Evolutionary conservation across 345 rosid species (phyloP), one percentile per base, ranked within the genome.

Genomic region (Microcos paniculata): DNA sequence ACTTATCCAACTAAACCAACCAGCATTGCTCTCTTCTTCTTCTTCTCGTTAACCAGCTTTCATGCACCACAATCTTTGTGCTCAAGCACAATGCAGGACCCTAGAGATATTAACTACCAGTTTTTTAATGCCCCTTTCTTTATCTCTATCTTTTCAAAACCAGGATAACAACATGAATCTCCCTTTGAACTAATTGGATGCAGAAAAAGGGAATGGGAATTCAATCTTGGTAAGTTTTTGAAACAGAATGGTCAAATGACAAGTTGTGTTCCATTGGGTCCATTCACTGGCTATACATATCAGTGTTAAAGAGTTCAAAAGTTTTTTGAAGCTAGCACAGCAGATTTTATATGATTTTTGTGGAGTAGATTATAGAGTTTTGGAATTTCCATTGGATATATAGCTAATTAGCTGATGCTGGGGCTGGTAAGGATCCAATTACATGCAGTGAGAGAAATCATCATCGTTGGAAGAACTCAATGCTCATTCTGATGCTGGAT

Each of bases 311-410:
- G 75, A 94, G 89, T 21, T 94, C 98, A n/a, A n/a, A 6, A 90
- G 89, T 74, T 94, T 94, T 79, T 81, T 92, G 89, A 92, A 81
- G 77, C 97, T 97, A 2, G 93, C 98, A 0, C 97, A 92, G 72
- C 88, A 85, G 78, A 81, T 92, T 77, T 88, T 92, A 49, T 97
- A 91, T 71, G 95, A 90, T 81, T 85, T 91, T 55, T 87, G 72
- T 65, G 83, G 84, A 1, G 64, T 82, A 1, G 70, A 53, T 53
- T 59, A 66, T 63, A 73, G 49, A 13, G 52, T 46, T 58, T 58
- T 67, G 12, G 62, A 63, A 4, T 18, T 64, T 73, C 80, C 75
- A 49, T 38, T 76, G 59, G 79, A n/a, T n/a, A n/a, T n/a, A 80
- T 51, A 33, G 52, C 65, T n/a, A n/a, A n/a, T 61, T 67, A 1